Percentiles rank a stretch among this genome's conserved stretches.
Evolutionary conservation across 1,139 yeast genomes (phyloP).

Genomic region (Geotrichum macrosporum): DNA sequence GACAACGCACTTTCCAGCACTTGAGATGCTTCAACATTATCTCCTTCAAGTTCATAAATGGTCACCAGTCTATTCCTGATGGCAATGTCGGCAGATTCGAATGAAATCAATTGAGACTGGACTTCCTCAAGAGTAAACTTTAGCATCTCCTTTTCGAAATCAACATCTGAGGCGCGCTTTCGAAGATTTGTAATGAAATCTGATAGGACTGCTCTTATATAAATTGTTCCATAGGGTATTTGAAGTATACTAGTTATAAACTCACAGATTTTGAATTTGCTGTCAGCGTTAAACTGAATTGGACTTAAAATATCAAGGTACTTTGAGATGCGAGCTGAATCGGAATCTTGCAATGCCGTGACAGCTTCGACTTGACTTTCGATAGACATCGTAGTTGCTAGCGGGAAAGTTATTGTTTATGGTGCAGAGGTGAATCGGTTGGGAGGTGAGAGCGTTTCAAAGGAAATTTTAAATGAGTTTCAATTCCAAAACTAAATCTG

Average conservation of each 20-base stretch:
- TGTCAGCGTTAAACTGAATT: neutral
- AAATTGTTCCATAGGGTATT: constrained; percentile 20
- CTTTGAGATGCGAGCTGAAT: constrained; percentile 8
- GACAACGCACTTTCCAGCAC: constrained; percentile 31
- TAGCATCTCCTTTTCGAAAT: constrained; percentile 21
- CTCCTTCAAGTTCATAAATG: constrained; percentile 29
- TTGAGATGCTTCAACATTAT: constrained; percentile 32
- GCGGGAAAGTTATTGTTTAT: neutral
- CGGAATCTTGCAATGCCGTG: constrained; percentile 14
- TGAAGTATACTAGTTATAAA: constrained; percentile 15
- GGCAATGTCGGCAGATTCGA: constrained; percentile 33
- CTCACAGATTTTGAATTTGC: neutral
- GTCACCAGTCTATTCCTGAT: constrained; percentile 33
- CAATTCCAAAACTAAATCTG: too few species aligned
- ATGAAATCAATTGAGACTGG: constrained; percentile 29
- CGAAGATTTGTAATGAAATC: constrained; percentile 2
- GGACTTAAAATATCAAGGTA: constrained; percentile 4
- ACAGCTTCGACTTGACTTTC: constrained; percentile 12
- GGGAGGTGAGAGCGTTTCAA: neutral
- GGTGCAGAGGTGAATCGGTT: neutral
- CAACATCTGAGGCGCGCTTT: neutral
- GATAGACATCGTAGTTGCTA: constrained; percentile 10
- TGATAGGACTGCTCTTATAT: constrained; percentile 14
- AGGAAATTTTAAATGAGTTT: too few species aligned
- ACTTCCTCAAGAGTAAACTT: constrained; percentile 21